Conservation (phyloP, 2,329 filamentous ascomycete genomes). For the Curvularia eragrostidis region DNA sequence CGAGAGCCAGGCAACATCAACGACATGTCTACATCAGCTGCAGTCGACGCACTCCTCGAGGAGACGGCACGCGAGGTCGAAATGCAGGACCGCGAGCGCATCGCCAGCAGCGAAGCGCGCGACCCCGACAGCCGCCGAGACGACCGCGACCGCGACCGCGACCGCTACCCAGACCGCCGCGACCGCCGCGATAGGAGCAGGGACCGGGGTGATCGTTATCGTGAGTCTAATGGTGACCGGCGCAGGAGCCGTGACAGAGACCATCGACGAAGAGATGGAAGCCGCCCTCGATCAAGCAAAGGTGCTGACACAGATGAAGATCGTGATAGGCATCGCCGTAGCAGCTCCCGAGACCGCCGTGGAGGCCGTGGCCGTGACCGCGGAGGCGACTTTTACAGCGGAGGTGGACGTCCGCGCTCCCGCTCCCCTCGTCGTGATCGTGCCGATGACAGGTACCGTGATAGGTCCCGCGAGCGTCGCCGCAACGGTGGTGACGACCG, state of each 20-base stretch:
- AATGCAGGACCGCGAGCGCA: constrained; percentile 23
- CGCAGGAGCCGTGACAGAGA: constrained; percentile 44
- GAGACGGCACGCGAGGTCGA: constrained; percentile 48
- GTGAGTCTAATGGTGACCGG: constrained; percentile 43
- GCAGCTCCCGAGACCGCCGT: constrained; percentile 39
- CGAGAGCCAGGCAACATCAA: constrained; percentile 30
- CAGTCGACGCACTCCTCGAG: constrained; percentile 91
- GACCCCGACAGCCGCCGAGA: constrained; percentile 42
- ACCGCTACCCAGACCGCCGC: constrained; percentile 31
- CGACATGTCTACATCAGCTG: constrained; percentile 58
- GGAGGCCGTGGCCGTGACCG: constrained; percentile 37
- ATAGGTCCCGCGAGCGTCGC: constrained; percentile 55
- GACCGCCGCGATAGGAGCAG: constrained; percentile 41
- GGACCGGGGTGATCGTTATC: constrained; percentile 37
- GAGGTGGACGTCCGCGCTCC: constrained; percentile 46
- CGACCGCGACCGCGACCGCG: constrained; percentile 46
- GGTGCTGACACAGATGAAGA: constrained; percentile 49
- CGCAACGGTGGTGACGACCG: constrained; percentile 57
- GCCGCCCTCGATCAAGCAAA: constrained; percentile 41
- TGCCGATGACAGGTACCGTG: constrained; percentile 53
- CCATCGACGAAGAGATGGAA: constrained; percentile 39
- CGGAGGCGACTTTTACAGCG: constrained; percentile 51
- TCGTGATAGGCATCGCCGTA: constrained; percentile 43
- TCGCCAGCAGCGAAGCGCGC: constrained; percentile 29
- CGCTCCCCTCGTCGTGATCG: constrained; percentile 51